phyloP scores from a whole-genome alignment of 208 protist species.

The Leishmania arabica region DNA sequence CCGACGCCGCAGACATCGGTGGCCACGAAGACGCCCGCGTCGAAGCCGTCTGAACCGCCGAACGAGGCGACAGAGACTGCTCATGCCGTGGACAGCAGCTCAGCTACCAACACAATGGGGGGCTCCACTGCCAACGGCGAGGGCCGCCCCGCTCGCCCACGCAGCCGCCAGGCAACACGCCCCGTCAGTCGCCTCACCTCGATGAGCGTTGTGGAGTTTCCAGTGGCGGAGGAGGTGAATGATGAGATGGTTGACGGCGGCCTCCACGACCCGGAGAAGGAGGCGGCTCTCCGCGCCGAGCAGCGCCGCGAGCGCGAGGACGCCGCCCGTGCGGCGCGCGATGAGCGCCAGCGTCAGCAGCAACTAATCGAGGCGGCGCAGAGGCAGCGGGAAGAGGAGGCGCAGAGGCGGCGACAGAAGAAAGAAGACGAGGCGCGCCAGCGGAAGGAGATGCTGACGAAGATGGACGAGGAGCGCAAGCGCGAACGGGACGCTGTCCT shows the following conservation, averaged over 20 bases:
- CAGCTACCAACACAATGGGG: too few species aligned
- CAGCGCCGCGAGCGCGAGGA: constrained; percentile 28
- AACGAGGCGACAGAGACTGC: background rate
- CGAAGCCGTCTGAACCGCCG: constrained; percentile 2
- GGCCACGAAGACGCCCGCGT: background rate
- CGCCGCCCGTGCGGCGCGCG: constrained; percentile 15
- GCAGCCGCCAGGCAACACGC: constrained; percentile 39
- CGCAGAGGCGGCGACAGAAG: constrained; percentile 27
- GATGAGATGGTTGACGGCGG: constrained; percentile 43
- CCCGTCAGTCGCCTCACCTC: constrained; percentile 46
- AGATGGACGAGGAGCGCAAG: constrained; percentile 48
- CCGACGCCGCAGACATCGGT: background rate
- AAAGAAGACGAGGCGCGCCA: constrained; percentile 37
- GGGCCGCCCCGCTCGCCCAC: constrained; percentile 13
- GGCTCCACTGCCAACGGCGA: background rate
- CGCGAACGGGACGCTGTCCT: constrained; percentile 32
- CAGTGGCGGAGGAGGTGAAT: constrained; percentile 61
- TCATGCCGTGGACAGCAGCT: background rate
- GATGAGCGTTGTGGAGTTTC: constrained; percentile 66
- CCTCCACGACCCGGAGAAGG: constrained; percentile 18
- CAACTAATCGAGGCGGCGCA: constrained; percentile 30
- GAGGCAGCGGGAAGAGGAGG: constrained; percentile 36
- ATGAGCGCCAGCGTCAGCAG: constrained; percentile 25
- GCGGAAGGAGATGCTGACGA: constrained; percentile 33
- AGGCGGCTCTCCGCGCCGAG: constrained; percentile 16